Base-by-base conservation (phyloP, 148 eudicot species). In the Salicornia ramosissima region DNA sequence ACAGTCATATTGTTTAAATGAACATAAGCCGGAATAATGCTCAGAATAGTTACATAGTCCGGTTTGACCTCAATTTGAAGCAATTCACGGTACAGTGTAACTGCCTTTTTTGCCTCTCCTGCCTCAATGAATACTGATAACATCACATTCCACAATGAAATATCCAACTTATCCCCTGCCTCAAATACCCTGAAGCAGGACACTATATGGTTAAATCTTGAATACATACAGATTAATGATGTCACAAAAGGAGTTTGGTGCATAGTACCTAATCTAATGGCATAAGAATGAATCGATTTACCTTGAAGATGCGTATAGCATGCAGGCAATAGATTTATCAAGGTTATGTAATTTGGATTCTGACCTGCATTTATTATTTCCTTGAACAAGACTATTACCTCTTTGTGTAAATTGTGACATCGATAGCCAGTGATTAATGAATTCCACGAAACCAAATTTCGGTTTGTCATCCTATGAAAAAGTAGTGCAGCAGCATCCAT, bases 151-250 rank as follows among this genome's bases (percentile, higher is more conserved):
- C 96, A 90, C 52, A 84, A 46, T 51, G 84, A 76, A 69, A 84
- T 79, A 49, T 81, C 79, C 50, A 22, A 61, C 61, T 78, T 80
- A 42, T 77, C 82, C 54, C 82, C 90, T 26, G 59, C 53, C 31
- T 78, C 66, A 81, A 90, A 90, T 49, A 90, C 65, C 30, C 29
- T 33, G 33, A 68, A 45, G 73, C 90, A 85, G 49, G 83, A 86
- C 29, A 33, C 63, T 22, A 78, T 52, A 64, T 77, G 51, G 18
- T 64, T 74, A 69, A 81, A 82, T 69, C 82, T 83, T 54, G 88
- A 80, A 71, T 90, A 90, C 96, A 87, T 85, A 60, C 64, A 79
- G 50, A 90, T 77, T 28, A 90, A 75, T 60, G 92, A 86, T n/a
- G 90, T 87, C 22, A 85, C 66, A 57, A 90, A 76, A 40, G 88